Evolutionary conservation across 257 asterid species (phyloP).

Genomic region (Rhazya stricta): DNA sequence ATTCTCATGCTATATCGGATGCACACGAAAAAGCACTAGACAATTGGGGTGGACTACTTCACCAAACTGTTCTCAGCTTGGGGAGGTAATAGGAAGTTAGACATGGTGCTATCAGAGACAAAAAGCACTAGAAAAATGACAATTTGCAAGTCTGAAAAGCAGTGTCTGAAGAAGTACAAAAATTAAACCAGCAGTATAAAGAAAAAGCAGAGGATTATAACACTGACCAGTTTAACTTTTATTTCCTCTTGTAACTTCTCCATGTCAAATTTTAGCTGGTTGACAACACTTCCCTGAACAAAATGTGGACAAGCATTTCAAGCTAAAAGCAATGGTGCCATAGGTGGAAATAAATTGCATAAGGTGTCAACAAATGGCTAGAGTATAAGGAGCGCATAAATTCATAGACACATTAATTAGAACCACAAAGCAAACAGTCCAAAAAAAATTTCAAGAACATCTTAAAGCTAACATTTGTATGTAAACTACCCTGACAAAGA

Average conservation of each 20-base stretch:
- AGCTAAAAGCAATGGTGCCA: conserved; percentile 8
- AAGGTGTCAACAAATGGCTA: background rate
- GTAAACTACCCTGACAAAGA: background rate
- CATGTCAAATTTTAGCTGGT: conserved; percentile 73
- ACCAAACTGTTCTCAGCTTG: too few species aligned
- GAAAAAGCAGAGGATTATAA: conserved; percentile 13
- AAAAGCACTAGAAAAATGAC: background rate
- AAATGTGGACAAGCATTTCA: conserved; percentile 17
- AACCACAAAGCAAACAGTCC: background rate
- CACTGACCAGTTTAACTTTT: conserved; percentile 68
- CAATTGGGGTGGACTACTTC: too few species aligned
- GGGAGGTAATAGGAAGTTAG: too few species aligned
- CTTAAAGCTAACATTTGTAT: background rate
- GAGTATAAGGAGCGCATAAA: background rate
- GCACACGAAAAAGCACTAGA: background rate
- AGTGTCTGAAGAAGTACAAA: background rate
- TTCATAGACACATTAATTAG: background rate
- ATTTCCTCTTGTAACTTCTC: conserved; percentile 77
- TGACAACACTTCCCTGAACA: conserved; percentile 70
- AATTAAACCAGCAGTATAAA: background rate
- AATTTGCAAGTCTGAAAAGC: background rate
- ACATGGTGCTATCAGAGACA: too few species aligned
- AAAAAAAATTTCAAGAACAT: background rate
- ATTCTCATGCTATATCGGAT: background rate
- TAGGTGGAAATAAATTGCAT: background rate